Conservation (phyloP, 345 rosid genomes). For the Salix caprea region DNA sequence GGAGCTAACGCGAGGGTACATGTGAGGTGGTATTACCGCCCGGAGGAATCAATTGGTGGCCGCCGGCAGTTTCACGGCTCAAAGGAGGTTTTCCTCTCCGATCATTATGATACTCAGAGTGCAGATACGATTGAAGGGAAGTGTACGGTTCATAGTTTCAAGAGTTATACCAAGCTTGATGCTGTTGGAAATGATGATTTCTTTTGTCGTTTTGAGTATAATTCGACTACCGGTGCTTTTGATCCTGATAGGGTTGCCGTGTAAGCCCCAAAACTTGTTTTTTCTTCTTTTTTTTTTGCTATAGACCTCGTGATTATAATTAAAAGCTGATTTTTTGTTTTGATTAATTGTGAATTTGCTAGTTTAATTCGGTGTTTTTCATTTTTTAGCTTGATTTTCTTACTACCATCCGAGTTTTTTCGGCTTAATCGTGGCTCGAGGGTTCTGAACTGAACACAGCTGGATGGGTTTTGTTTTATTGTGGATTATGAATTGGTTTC, state of each 20-base stretch:
- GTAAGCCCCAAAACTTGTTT: conserved; percentile 36
- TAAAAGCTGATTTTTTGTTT: background rate
- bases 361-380: background rate
- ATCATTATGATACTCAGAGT: conserved; percentile 80
- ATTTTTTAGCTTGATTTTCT: background rate
- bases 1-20: conserved; percentile 69
- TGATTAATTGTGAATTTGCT: background rate
- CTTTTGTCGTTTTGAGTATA: conserved; percentile 98
- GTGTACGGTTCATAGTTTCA: conserved; percentile 87
- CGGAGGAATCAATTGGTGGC: conserved; percentile 97
- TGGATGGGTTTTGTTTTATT: background rate
- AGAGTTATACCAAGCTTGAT: conserved; percentile 80
- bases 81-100: conserved; percentile 88
- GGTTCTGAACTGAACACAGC: background rate
- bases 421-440: background rate
- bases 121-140: conserved; percentile 88
- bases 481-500: background rate
- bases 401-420: background rate
- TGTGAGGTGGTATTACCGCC: conserved; percentile 94
- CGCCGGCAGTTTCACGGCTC: conserved; percentile 94
- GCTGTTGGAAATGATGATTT: conserved; percentile 93
- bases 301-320: background rate
- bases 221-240: conserved; percentile 78
- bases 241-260: conserved; percentile 92
- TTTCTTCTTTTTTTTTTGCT: too few species aligned